phyloP scores from a whole-genome alignment of 2,329 filamentous ascomycete species.

The Calonectria ilicicola region DNA sequence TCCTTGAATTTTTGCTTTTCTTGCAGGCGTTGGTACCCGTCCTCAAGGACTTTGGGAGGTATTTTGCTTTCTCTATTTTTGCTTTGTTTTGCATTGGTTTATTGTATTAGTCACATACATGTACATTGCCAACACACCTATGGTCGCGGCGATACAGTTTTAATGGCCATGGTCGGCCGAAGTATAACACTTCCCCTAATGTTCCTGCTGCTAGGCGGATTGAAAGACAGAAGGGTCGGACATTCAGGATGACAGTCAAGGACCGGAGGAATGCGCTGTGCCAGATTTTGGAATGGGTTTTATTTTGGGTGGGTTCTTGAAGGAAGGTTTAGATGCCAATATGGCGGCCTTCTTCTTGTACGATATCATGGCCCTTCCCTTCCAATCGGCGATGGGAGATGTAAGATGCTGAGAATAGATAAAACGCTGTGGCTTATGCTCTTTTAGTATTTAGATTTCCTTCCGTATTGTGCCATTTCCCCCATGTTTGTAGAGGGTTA shows the following conservation, averaged over 20 bases:
- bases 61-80: slow-evolving; percentile 33
- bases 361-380: slow-evolving; percentile 26
- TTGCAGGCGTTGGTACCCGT: slow-evolving; percentile 40
- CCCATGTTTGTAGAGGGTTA: neutral
- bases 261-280: slow-evolving; percentile 27
- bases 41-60: slow-evolving; percentile 30
- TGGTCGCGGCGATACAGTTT: slow-evolving; percentile 38
- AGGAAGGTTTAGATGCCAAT: slow-evolving; percentile 16
- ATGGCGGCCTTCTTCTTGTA: slow-evolving; percentile 27
- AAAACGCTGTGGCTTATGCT: slow-evolving; percentile 27
- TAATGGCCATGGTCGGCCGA: slow-evolving; percentile 35
- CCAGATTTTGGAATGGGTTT: slow-evolving; percentile 19
- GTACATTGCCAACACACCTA: slow-evolving; percentile 31
- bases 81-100: slow-evolving; percentile 30
- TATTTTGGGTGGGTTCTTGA: slow-evolving; percentile 19
- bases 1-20: slow-evolving; percentile 32
- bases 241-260: slow-evolving; percentile 23
- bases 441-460: neutral
- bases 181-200: slow-evolving; percentile 42
- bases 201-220: slow-evolving; percentile 38
- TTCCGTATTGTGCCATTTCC: neutral
- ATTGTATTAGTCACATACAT: slow-evolving; percentile 12
- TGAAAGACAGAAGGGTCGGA: slow-evolving; percentile 32
- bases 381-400: slow-evolving; percentile 18
- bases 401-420: slow-evolving; percentile 31